Percentiles rank a stretch among this genome's conserved stretches.
These are phyloP conservation scores for Scutellaria galericulata DNA, from an alignment of 257 asterid species.

Conservation along the genomic window DNA sequence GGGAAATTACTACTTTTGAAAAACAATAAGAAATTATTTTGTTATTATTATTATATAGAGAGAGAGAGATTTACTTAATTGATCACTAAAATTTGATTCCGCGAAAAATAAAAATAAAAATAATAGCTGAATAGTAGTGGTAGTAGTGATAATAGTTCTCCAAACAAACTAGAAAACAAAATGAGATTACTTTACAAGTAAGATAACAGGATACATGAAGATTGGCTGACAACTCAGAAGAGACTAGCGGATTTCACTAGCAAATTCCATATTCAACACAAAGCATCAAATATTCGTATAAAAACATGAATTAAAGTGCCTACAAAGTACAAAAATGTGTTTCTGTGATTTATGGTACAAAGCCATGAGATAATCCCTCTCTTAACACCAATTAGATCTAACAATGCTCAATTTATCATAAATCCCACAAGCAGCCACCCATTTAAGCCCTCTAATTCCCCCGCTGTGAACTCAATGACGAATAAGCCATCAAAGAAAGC, in stretches of 20 bases:
- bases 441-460: not conserved
- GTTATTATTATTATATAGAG: too few species aligned
- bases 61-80: too few species aligned
- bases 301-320: not conserved
- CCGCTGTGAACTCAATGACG: not conserved
- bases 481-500: constrained; percentile 4
- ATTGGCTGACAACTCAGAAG: too few species aligned
- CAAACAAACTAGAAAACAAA: too few species aligned
- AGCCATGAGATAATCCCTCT: not conserved
- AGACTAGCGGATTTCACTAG: not conserved
- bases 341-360: not conserved
- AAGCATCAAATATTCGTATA: not conserved
- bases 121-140: too few species aligned
- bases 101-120: too few species aligned
- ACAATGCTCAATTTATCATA: not conserved
- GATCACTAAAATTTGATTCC: too few species aligned
- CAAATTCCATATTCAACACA: constrained; percentile 3
- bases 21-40: too few species aligned
- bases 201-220: too few species aligned
- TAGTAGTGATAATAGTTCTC: too few species aligned
- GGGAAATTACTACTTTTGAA: too few species aligned
- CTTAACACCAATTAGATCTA: not conserved
- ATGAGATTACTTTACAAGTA: too few species aligned
- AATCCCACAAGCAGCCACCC: constrained; percentile 1
- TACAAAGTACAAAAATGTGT: not conserved